Base-by-base conservation (phyloP, 2,329 filamentous ascomycete genomes). In the Cordyceps farinosa region DNA sequence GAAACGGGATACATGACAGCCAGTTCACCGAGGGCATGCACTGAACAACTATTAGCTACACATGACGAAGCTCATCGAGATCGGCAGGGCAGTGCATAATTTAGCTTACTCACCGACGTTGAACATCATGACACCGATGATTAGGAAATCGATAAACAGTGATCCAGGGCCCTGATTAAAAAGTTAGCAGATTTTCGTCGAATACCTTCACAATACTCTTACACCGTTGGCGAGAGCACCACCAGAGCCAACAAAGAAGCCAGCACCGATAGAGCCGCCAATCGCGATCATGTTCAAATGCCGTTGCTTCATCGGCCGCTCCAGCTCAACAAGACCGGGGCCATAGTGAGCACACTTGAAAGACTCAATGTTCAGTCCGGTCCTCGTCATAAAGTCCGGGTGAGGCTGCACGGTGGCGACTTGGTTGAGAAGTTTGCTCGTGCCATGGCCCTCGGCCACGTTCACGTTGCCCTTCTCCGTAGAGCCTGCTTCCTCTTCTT, bases 271-370 rank as follows among this genome's bases (percentile, higher is more conserved):
- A 30, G 66, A 67, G 58, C 82, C 82, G 70, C 81, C 82, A 62
- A 85, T 84, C 68, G 82, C 81, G 72, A 84, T 84, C 82, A 85
- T 85, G 73, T 86, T 81, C 69, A 86, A 73, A 73, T 85, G 83
- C 68, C 83, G 80, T 48, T 76, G 74, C 75, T 82, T 80, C 76
- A 86, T 82, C 67, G 74, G 70, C 58, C 75, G 73, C 64, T 79
- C 76, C 7, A 80, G 72, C 66, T 78, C 75, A 53, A 73, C 67
- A 30, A 71, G 32, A 51, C 73, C 74, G 3, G 13, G 51, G 57
- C 73, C 73, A 68, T 75, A 76, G 65, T 73, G 64, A 61, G 71
- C 71, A 64, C 69, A 71, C 69, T 73, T 73, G 74, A 78, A 78
- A 32, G 76, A 78, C 40, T 76, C 70, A 15, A 71, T 44, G 68